These are phyloP conservation scores for Penicillium sp. DNA, from an alignment of 2,329 filamentous ascomycete species.

Conservation along the genomic window DNA sequence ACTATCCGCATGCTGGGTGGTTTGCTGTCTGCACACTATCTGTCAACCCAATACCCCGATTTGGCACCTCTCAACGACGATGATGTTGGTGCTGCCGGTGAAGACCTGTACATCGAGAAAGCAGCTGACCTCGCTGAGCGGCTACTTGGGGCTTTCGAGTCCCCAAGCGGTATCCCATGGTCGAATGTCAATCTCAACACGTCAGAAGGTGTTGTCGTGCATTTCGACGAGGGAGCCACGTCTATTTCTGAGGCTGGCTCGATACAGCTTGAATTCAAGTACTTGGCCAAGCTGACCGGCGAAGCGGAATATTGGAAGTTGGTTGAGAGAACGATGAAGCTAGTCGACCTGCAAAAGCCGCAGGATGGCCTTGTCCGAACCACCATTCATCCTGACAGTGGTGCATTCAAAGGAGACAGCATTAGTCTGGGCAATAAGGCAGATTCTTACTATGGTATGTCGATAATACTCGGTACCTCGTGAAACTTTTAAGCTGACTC, in stretches of 20 bases:
- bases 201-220: conserved; percentile 72
- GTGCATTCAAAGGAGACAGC: conserved; percentile 77
- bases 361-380: conserved; percentile 87
- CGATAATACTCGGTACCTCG: neutral
- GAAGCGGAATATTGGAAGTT: conserved; percentile 91
- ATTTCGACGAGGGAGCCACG: conserved; percentile 81
- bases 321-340: conserved; percentile 86
- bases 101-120: conserved; percentile 94
- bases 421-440: conserved; percentile 91
- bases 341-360: conserved; percentile 78
- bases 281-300: conserved; percentile 89
- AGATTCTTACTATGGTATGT: conserved; percentile 82
- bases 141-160: conserved; percentile 83
- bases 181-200: conserved; percentile 86
- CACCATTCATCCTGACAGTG: conserved; percentile 77
- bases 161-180: conserved; percentile 79
- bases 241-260: conserved; percentile 93
- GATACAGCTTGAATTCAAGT: conserved; percentile 95
- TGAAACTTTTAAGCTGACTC: conserved; percentile 10
- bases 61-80: conserved; percentile 73
- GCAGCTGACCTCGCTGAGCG: conserved; percentile 89
- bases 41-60: conserved; percentile 80
- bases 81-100: conserved; percentile 69
- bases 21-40: conserved; percentile 86
- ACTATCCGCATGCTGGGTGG: conserved; percentile 97